Conservation (phyloP, 805 yeast species). For the Ogataea degrootiae region DNA sequence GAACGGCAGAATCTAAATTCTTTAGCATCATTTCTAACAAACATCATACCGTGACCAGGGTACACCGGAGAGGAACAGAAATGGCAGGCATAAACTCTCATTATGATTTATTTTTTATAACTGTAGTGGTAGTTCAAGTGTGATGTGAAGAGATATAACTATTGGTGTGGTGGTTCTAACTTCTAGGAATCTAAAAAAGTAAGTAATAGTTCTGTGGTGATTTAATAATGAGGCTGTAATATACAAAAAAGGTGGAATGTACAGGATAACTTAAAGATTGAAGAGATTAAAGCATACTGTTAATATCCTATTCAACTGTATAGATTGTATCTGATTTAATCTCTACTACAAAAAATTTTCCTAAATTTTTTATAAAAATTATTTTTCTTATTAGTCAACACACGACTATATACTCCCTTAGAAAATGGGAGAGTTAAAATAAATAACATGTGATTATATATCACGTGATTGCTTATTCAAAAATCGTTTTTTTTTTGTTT, state of each 20-base stretch:
- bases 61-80: conserved; percentile 97
- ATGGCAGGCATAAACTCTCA: conserved; percentile 91
- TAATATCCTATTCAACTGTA: too few species aligned
- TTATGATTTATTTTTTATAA: conserved; percentile 19
- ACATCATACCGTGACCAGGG: conserved; percentile 93
- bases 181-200: too few species aligned
- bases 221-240: too few species aligned
- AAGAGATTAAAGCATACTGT: too few species aligned
- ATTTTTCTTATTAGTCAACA: not conserved
- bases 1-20: conserved; percentile 97
- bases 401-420: not conserved
- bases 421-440: not conserved
- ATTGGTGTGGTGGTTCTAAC: not conserved
- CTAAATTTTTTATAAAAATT: too few species aligned
- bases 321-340: too few species aligned
- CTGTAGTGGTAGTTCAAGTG: not conserved
- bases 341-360: too few species aligned
- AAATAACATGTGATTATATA: not conserved
- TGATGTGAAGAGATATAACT: not conserved
- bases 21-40: conserved; percentile 96
- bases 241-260: too few species aligned
- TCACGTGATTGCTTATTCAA: too few species aligned
- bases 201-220: too few species aligned
- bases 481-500: too few species aligned
- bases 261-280: too few species aligned